Conservation (phyloP, 2,329 filamentous ascomycete genomes). For the Trichoderma sp. region DNA sequence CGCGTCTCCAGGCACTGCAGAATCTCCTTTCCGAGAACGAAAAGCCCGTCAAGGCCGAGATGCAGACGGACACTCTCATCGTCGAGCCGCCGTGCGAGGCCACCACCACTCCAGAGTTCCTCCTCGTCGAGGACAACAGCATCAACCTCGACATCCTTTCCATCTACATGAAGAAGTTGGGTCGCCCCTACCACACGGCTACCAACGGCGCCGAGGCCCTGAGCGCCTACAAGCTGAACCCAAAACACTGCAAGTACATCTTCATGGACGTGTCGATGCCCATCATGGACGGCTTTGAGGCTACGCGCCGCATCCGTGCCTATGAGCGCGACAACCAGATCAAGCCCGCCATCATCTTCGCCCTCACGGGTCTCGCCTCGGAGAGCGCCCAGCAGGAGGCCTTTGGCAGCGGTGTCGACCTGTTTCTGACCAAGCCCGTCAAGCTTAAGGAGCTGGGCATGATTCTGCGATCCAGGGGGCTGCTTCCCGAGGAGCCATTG, state of each 20-base stretch:
- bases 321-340: conserved; percentile 44
- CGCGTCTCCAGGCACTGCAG: background rate
- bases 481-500: conserved; percentile 5
- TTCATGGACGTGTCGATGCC: conserved; percentile 57
- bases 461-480: conserved; percentile 17
- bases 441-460: conserved; percentile 38
- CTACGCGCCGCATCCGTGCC: conserved; percentile 48
- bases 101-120: background rate
- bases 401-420: conserved; percentile 49
- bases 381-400: conserved; percentile 50
- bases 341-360: conserved; percentile 46
- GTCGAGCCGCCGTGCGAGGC: background rate
- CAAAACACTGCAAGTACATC: conserved; percentile 29
- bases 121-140: conserved; percentile 20
- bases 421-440: conserved; percentile 55
- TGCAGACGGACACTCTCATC: background rate
- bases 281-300: conserved; percentile 51
- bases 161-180: conserved; percentile 36
- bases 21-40: background rate
- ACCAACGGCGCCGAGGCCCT: conserved; percentile 36
- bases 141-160: conserved; percentile 26
- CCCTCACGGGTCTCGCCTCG: conserved; percentile 51
- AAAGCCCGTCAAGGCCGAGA: background rate
- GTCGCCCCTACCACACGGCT: conserved; percentile 30
- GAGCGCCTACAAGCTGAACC: conserved; percentile 28